Conservation (phyloP, 768 basidiomycete species). For the Panus rudis region DNA sequence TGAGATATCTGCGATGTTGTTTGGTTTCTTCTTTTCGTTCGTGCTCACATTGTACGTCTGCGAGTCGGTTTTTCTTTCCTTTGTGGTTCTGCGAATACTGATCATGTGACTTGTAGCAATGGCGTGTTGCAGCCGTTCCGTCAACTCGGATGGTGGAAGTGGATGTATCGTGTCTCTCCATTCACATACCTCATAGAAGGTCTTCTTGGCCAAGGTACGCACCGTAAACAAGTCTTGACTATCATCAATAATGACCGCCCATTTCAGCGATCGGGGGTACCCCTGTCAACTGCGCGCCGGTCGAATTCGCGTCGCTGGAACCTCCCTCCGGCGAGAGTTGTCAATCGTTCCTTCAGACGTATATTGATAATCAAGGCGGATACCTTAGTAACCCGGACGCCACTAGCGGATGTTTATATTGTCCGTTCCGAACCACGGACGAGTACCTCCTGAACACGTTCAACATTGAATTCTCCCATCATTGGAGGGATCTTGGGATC, state of each 20-base stretch:
- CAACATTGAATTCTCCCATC: constrained; percentile 26
- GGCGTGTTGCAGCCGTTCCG: constrained; percentile 63
- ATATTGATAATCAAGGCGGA: constrained; percentile 44
- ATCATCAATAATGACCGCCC: background rate
- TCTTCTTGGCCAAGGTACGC: constrained; percentile 27
- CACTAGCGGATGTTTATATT: constrained; percentile 45
- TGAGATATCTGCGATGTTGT: constrained; percentile 53
- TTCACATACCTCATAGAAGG: constrained; percentile 53
- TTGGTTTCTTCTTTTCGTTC: constrained; percentile 54
- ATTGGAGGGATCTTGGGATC: constrained; percentile 51
- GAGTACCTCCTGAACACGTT: constrained; percentile 24
- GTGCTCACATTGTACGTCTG: constrained; percentile 56
- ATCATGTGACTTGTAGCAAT: constrained; percentile 30
- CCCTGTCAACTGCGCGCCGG: constrained; percentile 38
- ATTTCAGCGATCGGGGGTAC: constrained; percentile 34
- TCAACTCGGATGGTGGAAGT: constrained; percentile 61
- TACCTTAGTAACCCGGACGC: constrained; percentile 52
- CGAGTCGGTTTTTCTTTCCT: constrained; percentile 1
- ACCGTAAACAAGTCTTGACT: background rate
- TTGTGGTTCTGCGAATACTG: background rate
- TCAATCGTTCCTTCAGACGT: constrained; percentile 40
- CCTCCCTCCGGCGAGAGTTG: constrained; percentile 53
- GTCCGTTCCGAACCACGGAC: constrained; percentile 27
- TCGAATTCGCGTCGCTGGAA: constrained; percentile 46
- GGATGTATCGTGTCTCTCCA: constrained; percentile 57